Evolutionary conservation across 768 basidiomycete genomes (phyloP), one percentile per base, ranked within the genome.

Genomic region (Boletus sp.): DNA sequence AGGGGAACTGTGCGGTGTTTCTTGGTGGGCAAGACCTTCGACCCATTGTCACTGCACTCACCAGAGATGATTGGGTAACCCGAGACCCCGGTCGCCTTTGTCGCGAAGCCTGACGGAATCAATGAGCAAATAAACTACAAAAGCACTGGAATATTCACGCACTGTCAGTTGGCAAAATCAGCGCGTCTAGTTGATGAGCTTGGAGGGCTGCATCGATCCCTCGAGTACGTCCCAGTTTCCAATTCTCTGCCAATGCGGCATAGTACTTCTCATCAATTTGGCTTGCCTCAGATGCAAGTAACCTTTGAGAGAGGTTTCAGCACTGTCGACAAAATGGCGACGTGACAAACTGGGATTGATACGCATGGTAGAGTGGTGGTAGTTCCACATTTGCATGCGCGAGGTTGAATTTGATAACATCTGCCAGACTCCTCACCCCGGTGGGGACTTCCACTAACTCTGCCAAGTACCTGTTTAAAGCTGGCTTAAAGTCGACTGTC

Each of bases 11-110:
- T 30, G 17, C 4, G 9, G 13, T 19, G 17, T 13, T 52, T 54
- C 45, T 43, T 40, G 50, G 37, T 64, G 21, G 14, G 58, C 44
- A 40, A 34, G 30, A 33, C 9, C 4, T 42, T 38, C 13, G 25
- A 38, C n/a, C 4, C 35, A 17, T 42, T 29, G 29, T 37, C n/a
- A 40, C 11, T n/a, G 17, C 7, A 58, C 72, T 60, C 41, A 81
- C 84, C 83, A 23, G 85, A 84, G 35, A 85, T 73, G 50, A 85
- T 82, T 2, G 85, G 85, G 58, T 85, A 86, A 8, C 84, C 85
- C 5, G 82, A 81, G 51, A 85, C 78, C 4, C 83, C 85, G 69
- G 69, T 62, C 5, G 70, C 60, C 17, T 57, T 64, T 0, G 72
- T 70, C 6, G 72, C 69, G 27, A 66, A 58, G 30, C 67, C 67